These are phyloP conservation scores for Helotiales sp. DNA, from an alignment of 2,329 filamentous ascomycete genomes.

Conservation along the genomic window DNA sequence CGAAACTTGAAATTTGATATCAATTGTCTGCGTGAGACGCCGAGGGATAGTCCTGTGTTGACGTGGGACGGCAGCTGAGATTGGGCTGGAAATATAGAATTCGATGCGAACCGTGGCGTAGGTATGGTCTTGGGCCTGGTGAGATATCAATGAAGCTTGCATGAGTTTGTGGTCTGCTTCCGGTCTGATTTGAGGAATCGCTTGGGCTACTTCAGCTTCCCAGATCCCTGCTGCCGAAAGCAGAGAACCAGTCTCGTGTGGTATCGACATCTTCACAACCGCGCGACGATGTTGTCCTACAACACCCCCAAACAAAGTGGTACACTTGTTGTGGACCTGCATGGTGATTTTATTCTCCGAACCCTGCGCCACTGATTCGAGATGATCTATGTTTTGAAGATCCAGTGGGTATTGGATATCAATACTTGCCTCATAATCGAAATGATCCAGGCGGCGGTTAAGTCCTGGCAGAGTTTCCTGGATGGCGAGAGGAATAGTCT, in stretches of 20 bases:
- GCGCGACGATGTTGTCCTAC: not conserved
- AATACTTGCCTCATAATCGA: too few relatives aligned
- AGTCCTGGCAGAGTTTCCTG: too few relatives aligned
- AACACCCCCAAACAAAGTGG: not conserved
- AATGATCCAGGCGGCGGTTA: too few relatives aligned
- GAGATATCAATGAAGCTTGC: constrained; percentile 6
- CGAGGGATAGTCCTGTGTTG: too few relatives aligned
- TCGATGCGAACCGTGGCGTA: constrained; percentile 1
- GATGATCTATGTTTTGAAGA: not conserved
- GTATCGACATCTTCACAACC: constrained; percentile 1
- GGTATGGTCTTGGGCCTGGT: constrained; percentile 3
- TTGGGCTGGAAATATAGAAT: constrained; percentile 6
- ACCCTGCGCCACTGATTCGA: constrained; percentile 9
- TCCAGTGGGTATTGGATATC: constrained; percentile 8
- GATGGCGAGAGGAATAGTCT: not conserved
- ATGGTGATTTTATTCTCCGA: constrained; percentile 8
- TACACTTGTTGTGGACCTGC: constrained; percentile 6
- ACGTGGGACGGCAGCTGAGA: not conserved
- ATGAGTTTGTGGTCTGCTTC: not conserved
- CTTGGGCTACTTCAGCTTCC: not conserved
- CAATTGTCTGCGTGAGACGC: constrained; percentile 2
- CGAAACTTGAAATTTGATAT: constrained; percentile 9
- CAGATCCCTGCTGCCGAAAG: not conserved
- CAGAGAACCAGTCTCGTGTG: constrained; percentile 2
- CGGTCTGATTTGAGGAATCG: not conserved